A percentile compares a stretch with the other conserved stretches of the same genome.
Evolutionary conservation across 371 early-diverging fungal species (phyloP).

Genomic region (Rhizopus delemar): DNA sequence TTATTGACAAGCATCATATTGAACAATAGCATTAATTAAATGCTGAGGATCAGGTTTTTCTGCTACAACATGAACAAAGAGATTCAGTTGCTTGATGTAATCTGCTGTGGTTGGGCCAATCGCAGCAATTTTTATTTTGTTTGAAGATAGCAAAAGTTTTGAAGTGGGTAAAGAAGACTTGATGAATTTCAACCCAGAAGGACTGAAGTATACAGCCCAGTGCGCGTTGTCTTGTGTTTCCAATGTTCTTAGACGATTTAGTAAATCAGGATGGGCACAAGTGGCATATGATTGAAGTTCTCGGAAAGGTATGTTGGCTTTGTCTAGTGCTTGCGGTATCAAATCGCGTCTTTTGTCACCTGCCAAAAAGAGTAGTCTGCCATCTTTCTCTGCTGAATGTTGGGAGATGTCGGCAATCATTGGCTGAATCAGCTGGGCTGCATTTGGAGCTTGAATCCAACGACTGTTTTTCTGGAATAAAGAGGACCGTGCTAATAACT

Average conservation of each 20-base stretch:
- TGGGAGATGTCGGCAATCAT: constrained; percentile 20
- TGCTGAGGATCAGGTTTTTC: constrained; percentile 42
- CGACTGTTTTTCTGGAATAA: constrained; percentile 23
- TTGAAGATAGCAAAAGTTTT: neutral
- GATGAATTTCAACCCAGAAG: constrained; percentile 55
- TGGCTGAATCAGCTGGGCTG: constrained; percentile 37
- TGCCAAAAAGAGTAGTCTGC: constrained; percentile 48
- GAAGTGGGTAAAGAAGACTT: neutral
- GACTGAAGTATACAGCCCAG: constrained; percentile 66
- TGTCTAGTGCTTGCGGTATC: constrained; percentile 35
- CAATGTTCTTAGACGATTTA: neutral
- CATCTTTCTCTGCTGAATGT: neutral
- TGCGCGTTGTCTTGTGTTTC: constrained; percentile 11
- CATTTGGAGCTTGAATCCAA: constrained; percentile 41
- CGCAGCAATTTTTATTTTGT: constrained; percentile 34
- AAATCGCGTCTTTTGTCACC: constrained; percentile 61
- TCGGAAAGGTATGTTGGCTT: constrained; percentile 26
- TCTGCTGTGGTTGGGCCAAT: constrained; percentile 62
- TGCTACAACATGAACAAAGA: constrained; percentile 38
- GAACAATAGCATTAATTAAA: constrained; percentile 33
- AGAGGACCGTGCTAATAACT: constrained; percentile 18
- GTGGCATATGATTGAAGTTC: constrained; percentile 54
- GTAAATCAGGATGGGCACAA: constrained; percentile 28
- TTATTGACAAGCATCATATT: too few species aligned
- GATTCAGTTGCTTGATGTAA: constrained; percentile 23